Percentiles rank a stretch among this genome's conserved stretches.
phyloP scores from a whole-genome alignment of 1,284 basidiomycete genomes.

The Ceratobasidium papillatum region DNA sequence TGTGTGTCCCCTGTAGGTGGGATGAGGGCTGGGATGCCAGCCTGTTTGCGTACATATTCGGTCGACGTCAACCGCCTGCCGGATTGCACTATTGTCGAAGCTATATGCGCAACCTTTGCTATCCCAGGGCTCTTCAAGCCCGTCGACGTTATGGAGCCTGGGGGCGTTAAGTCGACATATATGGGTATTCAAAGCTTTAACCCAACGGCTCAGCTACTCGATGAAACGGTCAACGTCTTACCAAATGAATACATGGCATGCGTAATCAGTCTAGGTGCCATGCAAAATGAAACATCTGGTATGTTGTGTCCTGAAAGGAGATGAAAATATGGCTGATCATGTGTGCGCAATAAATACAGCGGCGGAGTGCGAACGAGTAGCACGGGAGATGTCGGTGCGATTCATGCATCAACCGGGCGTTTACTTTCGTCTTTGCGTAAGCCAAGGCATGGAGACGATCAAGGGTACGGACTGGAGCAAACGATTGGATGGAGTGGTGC shows the following conservation, averaged over 20 bases:
- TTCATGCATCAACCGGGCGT: neutral
- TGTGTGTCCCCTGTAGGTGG: neutral
- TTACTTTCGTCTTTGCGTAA: slow-evolving; percentile 8
- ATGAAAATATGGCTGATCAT: neutral
- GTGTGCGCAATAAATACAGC: neutral
- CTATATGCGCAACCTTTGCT: neutral
- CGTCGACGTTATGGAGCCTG: neutral
- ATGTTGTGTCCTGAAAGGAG: neutral
- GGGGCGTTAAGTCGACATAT: neutral
- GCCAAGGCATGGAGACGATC: neutral
- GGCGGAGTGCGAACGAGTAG: slow-evolving; percentile 7
- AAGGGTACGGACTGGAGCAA: neutral
- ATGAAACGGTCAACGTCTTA: neutral
- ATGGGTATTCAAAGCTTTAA: neutral
- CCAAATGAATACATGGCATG: neutral
- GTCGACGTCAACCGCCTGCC: neutral
- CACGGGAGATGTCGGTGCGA: neutral
- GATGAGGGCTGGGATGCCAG: neutral
- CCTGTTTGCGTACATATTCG: neutral
- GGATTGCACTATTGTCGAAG: slow-evolving; percentile 3
- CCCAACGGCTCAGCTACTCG: neutral
- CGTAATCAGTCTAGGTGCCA: neutral
- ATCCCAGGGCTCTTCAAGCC: slow-evolving; percentile 4
- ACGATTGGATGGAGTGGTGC: neutral
- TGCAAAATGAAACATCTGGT: neutral